A percentile compares a stretch with the other conserved stretches of the same genome.
Conservation (phyloP, 179 eudicot genomes). For the Monotropa hypopitys region DNA sequence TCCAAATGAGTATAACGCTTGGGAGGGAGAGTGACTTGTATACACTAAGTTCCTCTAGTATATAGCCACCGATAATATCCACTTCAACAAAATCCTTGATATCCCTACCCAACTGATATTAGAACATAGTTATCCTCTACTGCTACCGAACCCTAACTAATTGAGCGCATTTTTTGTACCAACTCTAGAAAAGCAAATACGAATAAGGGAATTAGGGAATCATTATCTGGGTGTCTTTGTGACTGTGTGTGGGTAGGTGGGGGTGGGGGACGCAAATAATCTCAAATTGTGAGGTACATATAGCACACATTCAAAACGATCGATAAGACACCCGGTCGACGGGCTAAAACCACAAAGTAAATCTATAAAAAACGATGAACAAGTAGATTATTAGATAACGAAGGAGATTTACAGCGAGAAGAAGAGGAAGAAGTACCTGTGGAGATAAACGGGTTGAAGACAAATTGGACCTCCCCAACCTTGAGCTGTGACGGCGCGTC, state of each 20-base stretch:
- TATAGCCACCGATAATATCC: not conserved
- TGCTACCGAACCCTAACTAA: too few species aligned
- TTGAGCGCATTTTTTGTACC: not conserved
- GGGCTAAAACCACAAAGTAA: not conserved
- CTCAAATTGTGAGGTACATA: not conserved
- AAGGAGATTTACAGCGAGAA: not conserved
- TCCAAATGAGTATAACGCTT: not conserved
- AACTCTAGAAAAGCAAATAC: not conserved
- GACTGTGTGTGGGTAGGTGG: too few species aligned
- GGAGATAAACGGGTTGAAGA: not conserved
- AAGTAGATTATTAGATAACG: not conserved
- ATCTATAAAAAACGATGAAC: not conserved
- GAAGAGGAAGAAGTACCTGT: not conserved
- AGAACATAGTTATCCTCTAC: not conserved
- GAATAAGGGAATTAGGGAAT: not conserved
- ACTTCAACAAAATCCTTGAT: not conserved
- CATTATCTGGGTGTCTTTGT: not conserved
- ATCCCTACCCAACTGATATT: not conserved
- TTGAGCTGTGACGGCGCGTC: not conserved
- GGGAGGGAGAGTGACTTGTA: not conserved
- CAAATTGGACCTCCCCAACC: not conserved
- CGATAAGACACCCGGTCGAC: not conserved
- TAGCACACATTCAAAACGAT: not conserved
- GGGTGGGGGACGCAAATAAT: not conserved
- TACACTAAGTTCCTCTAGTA: not conserved